Base-by-base conservation (phyloP, 805 yeast genomes). In the Schizosaccharomyces octosporus region DNA sequence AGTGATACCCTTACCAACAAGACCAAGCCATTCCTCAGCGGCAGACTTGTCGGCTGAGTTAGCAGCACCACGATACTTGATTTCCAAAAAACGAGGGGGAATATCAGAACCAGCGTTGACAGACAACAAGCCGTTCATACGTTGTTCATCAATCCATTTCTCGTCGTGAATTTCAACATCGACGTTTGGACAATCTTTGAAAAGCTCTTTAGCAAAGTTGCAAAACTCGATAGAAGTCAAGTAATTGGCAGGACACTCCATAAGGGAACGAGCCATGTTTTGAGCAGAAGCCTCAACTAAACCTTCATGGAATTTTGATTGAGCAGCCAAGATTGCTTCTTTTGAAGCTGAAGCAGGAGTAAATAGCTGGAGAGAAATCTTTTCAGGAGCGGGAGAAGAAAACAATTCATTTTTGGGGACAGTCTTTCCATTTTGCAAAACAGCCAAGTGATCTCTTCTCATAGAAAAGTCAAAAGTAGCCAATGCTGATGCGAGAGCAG, bases 221-320 rank as follows among this genome's bases (percentile, higher is more conserved):
- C 43, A 36, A 32, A 57, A 57, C 15, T 36, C 19, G 15, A 36
- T n/a, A 41, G 60, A 41, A 19, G 60, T 57, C 45, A 57, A 13
- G 29, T 36, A 36, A 32, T 57, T 57, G n/a, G 60, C 60, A 4
- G 60, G 60, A 36, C 48, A 36, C 24, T 57, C 60, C 60, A 57
- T 57, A 11, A 57, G 60, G n/a, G 48, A 36, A 36, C 60, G 60
- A 29, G 60, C 60, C n/a, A 57, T n/a, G 29, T 57, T 57, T 21
- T 57, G 60, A 21, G 60, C 60, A 57, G 43, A n/a, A n/a, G 60
- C 60, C n/a, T 57, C 57, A 51, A 51, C 27, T 29, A 51, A 24
- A 51, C 57, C 57, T 29, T 17, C 36, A 5, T 51, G 31, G 15
- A 51, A 51, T 19, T 21, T 29, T 3, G 21, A 17, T 29, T 51